Conservation (phyloP, 345 rosid species). For the Linum trigynum region DNA sequence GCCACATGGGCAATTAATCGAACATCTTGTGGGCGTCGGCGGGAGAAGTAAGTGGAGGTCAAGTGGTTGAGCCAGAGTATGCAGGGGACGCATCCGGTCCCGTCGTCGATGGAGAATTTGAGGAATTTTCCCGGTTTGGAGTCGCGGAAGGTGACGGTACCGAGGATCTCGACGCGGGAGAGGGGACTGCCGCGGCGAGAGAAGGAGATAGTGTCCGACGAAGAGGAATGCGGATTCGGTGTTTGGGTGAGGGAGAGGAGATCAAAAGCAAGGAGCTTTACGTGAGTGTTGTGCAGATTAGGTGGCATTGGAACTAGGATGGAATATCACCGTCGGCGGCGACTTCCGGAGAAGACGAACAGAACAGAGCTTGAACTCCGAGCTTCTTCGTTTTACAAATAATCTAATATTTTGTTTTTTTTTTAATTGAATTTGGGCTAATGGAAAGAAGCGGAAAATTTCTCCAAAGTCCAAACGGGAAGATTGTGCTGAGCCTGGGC, state of each 20-base stretch:
- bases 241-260: slow-evolving; percentile 32
- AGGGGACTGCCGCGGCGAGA: slow-evolving; percentile 22
- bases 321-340: not conserved
- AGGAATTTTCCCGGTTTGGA: slow-evolving; percentile 45
- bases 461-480: too few relatives aligned
- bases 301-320: not conserved
- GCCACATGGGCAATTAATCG: slow-evolving; percentile 43
- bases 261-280: slow-evolving; percentile 45
- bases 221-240: slow-evolving; percentile 13
- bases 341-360: too few relatives aligned
- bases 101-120: slow-evolving; percentile 56
- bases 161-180: slow-evolving; percentile 56
- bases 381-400: too few relatives aligned
- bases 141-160: slow-evolving; percentile 46
- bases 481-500: too few relatives aligned
- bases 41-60: slow-evolving; percentile 44
- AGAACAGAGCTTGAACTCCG: too few relatives aligned
- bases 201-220: slow-evolving; percentile 28
- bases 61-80: slow-evolving; percentile 78
- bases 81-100: slow-evolving; percentile 60
- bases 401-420: too few relatives aligned
- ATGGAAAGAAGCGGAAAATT: too few relatives aligned
- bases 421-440: too few relatives aligned
- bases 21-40: slow-evolving; percentile 33
- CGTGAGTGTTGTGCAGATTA: slow-evolving; percentile 39